phyloP scores from a whole-genome alignment of 2,329 filamentous ascomycete species.

The Nigrospora oryzae region DNA sequence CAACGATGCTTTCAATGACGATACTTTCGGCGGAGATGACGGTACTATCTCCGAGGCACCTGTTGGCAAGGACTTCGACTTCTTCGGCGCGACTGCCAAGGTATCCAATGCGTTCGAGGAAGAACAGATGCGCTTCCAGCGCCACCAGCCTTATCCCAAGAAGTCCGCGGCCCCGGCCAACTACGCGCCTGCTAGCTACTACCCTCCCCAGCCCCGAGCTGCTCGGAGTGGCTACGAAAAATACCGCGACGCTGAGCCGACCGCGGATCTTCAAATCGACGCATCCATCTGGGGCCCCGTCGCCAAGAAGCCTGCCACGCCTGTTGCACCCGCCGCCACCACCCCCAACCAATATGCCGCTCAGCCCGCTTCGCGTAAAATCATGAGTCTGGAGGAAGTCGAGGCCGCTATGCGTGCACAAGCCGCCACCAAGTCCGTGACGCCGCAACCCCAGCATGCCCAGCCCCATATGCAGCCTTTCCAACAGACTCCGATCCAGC shows the following conservation, averaged over 20 bases:
- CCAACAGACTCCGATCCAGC: neutral
- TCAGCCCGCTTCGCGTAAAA: constrained; percentile 48
- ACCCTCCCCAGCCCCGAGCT: constrained; percentile 40
- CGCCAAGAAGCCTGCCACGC: constrained; percentile 41
- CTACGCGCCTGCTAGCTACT: constrained; percentile 25
- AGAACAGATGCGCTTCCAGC: constrained; percentile 77
- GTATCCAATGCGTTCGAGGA: constrained; percentile 81
- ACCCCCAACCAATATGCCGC: neutral
- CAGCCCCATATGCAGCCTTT: constrained; percentile 18
- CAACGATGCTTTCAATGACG: constrained; percentile 92
- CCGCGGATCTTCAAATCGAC: constrained; percentile 86
- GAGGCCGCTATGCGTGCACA: constrained; percentile 84
- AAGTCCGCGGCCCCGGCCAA: constrained; percentile 23
- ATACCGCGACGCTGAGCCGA: constrained; percentile 75
- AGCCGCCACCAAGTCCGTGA: constrained; percentile 20
- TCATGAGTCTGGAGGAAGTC: constrained; percentile 95
- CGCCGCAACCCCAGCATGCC: constrained; percentile 22
- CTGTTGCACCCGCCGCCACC: neutral
- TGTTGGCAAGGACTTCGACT: constrained; percentile 92
- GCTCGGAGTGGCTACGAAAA: constrained; percentile 82
- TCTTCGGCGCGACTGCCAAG: constrained; percentile 86
- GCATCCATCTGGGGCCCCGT: constrained; percentile 85
- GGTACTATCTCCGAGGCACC: constrained; percentile 31
- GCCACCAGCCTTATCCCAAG: constrained; percentile 56
- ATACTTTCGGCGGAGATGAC: constrained; percentile 66